Base-by-base conservation (phyloP, 1,284 basidiomycete genomes). In the Cystobasidium slooffiae region DNA sequence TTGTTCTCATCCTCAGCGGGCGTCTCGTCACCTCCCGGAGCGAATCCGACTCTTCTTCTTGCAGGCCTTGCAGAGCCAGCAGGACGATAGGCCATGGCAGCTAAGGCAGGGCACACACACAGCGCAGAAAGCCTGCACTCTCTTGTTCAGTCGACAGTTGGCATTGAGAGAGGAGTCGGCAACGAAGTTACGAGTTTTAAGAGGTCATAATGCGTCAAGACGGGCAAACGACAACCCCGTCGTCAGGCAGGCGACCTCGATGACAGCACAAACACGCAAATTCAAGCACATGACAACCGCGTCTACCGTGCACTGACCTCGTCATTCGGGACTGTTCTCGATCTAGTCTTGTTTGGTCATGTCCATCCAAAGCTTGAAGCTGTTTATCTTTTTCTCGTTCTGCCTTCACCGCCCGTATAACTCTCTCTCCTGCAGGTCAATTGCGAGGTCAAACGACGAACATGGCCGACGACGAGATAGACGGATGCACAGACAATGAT, bases 21-120 rank as follows among this genome's bases (percentile, higher is more conserved):
- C 61, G 61, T 63, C 37, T 63, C 61, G 44, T 51, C 51, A 14
- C 47, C 64, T 39, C 64, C 51, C 37, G 53, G 20, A 16, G 51
- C 44, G 49, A 66, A 66, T 9, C 64, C 64, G n/a, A 53, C 64
- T 66, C 64, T 51, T 53, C 51, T 51, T 43, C 64, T 16, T 12
- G 64, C 16, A 16, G 56, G 56, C n/a, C 56, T 59, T 53, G 49
- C 64, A 66, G 41, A 7, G 37, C 37, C 49, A 24, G 24, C 49
- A 20, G 10, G 14, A 3, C 31, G 31, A 31, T 41, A 14, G 37
- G 49, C 51, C 49, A 43, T 52, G 51, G 37, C 22, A 8, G 24
- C 8, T 10, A 2, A n/a, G 37, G 10, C 12, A n/a, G 37, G 20
- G n/a, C 46, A 6, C 44, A 24, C 24, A 37, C 31, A 5, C 31